Evolutionary conservation across 768 basidiomycete species (phyloP).

Genomic region (Pleurotus giganteus): DNA sequence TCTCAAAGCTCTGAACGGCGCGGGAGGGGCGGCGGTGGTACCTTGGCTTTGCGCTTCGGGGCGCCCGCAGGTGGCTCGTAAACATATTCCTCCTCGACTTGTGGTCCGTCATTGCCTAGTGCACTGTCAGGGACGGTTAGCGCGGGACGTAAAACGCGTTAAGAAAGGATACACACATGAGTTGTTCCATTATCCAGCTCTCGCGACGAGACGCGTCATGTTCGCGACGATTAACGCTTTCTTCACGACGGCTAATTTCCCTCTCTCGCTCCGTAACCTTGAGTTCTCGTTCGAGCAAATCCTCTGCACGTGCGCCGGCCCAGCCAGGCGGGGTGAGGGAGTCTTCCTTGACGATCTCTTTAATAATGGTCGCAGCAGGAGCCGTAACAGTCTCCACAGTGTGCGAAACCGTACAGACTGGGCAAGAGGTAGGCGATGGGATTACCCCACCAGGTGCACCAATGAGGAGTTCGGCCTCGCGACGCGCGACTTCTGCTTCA

Average conservation of each 20-base stretch:
- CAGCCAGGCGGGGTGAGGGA: slow-evolving; percentile 79
- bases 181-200: slow-evolving; percentile 90
- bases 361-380: slow-evolving; percentile 77
- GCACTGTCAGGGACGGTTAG: slow-evolving; percentile 36
- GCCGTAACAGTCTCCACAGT: slow-evolving; percentile 53
- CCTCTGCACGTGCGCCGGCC: slow-evolving; percentile 74
- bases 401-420: slow-evolving; percentile 54
- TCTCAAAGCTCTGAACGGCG: slow-evolving; percentile 94
- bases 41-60: slow-evolving; percentile 82
- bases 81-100: slow-evolving; percentile 77
- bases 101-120: slow-evolving; percentile 66
- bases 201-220: slow-evolving; percentile 87
- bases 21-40: slow-evolving; percentile 73
- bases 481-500: slow-evolving; percentile 86
- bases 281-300: slow-evolving; percentile 80
- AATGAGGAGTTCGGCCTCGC: slow-evolving; percentile 81
- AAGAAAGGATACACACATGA: slow-evolving; percentile 56
- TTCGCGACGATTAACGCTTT: slow-evolving; percentile 80
- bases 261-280: slow-evolving; percentile 84
- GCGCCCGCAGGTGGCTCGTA: slow-evolving; percentile 62
- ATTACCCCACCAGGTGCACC: slow-evolving; percentile 83
- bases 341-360: slow-evolving; percentile 84
- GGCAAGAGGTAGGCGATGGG: slow-evolving; percentile 53
- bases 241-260: slow-evolving; percentile 84
- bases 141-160: neutral